A percentile compares a stretch with the other conserved stretches of the same genome.
Evolutionary conservation across 2,329 filamentous ascomycete genomes (phyloP).

Genomic region (Dothideomycetidae sp.): DNA sequence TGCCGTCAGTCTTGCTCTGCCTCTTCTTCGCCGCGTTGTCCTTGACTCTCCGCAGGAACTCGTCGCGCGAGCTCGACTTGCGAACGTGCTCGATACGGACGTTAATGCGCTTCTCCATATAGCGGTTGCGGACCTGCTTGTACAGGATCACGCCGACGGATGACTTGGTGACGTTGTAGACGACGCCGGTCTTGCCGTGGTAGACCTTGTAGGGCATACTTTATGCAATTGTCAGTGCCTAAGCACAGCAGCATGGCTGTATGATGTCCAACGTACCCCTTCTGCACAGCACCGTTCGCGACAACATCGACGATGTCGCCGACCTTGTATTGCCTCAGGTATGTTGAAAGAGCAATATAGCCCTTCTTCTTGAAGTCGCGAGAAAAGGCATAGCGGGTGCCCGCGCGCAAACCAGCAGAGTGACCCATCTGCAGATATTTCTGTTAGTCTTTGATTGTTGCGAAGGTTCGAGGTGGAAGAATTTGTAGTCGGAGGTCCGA

Average conservation of each 20-base stretch:
- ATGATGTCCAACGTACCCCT: slow-evolving; percentile 54
- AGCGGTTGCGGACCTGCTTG: slow-evolving; percentile 99
- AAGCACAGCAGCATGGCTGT: no score
- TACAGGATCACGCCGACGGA: slow-evolving; percentile 98
- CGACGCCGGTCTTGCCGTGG: slow-evolving; percentile 76
- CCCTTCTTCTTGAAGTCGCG: slow-evolving; percentile 87
- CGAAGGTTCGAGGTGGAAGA: background rate
- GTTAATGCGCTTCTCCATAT: slow-evolving; percentile 99
- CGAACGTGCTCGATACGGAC: slow-evolving; percentile 94
- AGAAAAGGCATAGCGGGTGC: slow-evolving; percentile 55
- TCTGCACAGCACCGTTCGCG: slow-evolving; percentile 95
- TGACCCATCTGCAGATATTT: slow-evolving; percentile 32
- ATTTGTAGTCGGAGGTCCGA: slow-evolving; percentile 1
- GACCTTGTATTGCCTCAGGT: slow-evolving; percentile 91
- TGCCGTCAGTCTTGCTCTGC: slow-evolving; percentile 81
- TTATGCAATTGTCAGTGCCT: slow-evolving; percentile 17
- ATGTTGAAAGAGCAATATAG: slow-evolving; percentile 84
- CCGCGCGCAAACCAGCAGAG: slow-evolving; percentile 32
- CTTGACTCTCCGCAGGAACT: slow-evolving; percentile 95
- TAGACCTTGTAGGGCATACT: slow-evolving; percentile 99
- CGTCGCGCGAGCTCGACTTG: slow-evolving; percentile 88
- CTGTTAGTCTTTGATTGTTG: slow-evolving; percentile 5
- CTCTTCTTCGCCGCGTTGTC: slow-evolving; percentile 83
- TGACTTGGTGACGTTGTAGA: slow-evolving; percentile 88
- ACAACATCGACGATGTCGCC: slow-evolving; percentile 99